phyloP scores from a whole-genome alignment of 1,284 basidiomycete species.

The Cryptococcus jaspeensis region DNA sequence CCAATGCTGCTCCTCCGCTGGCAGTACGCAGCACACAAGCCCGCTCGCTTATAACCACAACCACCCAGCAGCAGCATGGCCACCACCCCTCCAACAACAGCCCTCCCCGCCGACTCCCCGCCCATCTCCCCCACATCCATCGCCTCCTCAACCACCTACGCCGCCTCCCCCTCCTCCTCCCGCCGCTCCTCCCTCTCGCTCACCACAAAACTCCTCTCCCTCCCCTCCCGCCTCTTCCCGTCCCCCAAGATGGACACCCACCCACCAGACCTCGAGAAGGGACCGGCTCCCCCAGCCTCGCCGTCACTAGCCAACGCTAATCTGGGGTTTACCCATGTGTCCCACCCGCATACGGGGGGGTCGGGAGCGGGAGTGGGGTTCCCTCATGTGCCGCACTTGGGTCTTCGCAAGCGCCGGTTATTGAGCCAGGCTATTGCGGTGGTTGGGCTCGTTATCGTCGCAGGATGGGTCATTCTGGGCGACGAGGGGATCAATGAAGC shows the following conservation, averaged over 20 bases:
- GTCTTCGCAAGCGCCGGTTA: conserved; percentile 14
- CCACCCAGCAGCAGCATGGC: too few species aligned
- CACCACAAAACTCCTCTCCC: not conserved
- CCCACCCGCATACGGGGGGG: too few species aligned
- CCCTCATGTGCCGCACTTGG: conserved; percentile 7
- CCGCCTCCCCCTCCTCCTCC: too few species aligned
- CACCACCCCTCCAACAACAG: too few species aligned
- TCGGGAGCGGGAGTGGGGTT: too few species aligned
- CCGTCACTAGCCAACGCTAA: too few species aligned
- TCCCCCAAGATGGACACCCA: not conserved
- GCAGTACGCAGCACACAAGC: too few species aligned
- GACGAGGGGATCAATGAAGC: not conserved
- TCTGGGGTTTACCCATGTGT: not conserved
- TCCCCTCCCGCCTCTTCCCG: not conserved
- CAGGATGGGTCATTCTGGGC: conserved; percentile 10
- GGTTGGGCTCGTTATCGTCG: conserved; percentile 7
- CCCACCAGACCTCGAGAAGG: not conserved
- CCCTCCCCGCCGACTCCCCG: too few species aligned
- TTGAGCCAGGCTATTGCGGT: conserved; percentile 3
- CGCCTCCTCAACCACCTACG: too few species aligned
- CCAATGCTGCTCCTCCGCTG: too few species aligned
- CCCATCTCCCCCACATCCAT: too few species aligned
- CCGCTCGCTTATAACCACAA: too few species aligned
- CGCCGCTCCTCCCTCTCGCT: not conserved
- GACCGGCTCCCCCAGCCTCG: not conserved